Conservation (phyloP, 371 early-diverging fungal genomes). For the Cokeromyces recurvatus region DNA sequence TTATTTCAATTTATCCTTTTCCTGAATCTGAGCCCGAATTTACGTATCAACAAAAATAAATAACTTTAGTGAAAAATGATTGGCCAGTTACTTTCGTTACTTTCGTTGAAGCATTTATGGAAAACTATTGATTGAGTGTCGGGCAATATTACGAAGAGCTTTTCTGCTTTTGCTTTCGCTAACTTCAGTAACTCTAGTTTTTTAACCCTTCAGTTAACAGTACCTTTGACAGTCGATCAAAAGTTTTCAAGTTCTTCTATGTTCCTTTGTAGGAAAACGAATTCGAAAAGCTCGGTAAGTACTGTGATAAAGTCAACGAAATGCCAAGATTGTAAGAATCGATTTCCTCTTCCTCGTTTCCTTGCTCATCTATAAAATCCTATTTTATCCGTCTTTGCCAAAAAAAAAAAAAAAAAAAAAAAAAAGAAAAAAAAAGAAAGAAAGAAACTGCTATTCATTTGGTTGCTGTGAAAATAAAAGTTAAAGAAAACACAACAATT, state of each 20-base stretch:
- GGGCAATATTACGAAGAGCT: slow-evolving; percentile 5
- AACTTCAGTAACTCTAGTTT: slow-evolving; percentile 12
- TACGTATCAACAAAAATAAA: too few relatives aligned
- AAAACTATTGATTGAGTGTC: slow-evolving; percentile 11
- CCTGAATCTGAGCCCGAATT: slow-evolving; percentile 3
- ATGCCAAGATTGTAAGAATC: slow-evolving; percentile 9
- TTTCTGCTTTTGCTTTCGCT: slow-evolving; percentile 8
- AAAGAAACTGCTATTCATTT: slow-evolving; percentile 12
- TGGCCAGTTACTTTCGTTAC: slow-evolving; percentile 4
- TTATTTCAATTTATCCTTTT: slow-evolving; percentile 1
- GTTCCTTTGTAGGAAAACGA: slow-evolving; percentile 10
- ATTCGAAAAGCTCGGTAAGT: slow-evolving; percentile 9
- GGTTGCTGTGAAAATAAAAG: slow-evolving; percentile 14
- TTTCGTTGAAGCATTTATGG: slow-evolving; percentile 6
- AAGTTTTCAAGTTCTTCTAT: slow-evolving; percentile 9
- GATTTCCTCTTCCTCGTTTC: slow-evolving; percentile 9
- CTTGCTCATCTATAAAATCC: slow-evolving; percentile 5
- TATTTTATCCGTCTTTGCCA: slow-evolving; percentile 6
- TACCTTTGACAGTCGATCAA: slow-evolving; percentile 13
- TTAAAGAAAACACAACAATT: slow-evolving; percentile 14
- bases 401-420: too few relatives aligned
- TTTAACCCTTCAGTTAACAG: slow-evolving; percentile 14
- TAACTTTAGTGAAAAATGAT: too few relatives aligned
- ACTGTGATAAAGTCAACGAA: slow-evolving; percentile 10
- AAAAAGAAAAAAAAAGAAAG: too few relatives aligned